Evolutionary conservation across 805 yeast species (phyloP).

Genomic region (Saccharomycopsis sp.): DNA sequence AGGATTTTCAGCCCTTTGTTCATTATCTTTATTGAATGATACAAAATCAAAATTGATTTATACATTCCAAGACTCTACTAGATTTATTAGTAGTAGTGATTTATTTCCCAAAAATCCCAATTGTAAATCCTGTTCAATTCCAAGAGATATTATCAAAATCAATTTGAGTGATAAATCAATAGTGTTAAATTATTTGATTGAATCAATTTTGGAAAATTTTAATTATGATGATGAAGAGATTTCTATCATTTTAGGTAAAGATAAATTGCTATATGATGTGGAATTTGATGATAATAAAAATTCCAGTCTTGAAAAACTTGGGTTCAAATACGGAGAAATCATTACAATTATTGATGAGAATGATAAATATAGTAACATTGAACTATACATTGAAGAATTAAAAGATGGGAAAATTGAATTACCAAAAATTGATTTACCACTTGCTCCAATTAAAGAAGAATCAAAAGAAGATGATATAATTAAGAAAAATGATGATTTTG

Average conservation of each 20-base stretch:
- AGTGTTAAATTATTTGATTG: conserved; percentile 44
- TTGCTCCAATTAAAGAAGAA: not conserved
- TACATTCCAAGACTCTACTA: conserved; percentile 44
- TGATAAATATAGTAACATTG: conserved; percentile 52
- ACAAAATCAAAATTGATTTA: conserved; percentile 39
- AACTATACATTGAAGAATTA: conserved; percentile 38
- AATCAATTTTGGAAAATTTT: conserved; percentile 36
- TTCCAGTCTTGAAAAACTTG: conserved; percentile 38
- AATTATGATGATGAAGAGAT: conserved; percentile 43
- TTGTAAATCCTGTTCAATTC: conserved; percentile 60
- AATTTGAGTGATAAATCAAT: conserved; percentile 20
- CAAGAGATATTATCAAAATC: conserved; percentile 39
- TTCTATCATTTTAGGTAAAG: conserved; percentile 47
- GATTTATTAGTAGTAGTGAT: conserved; percentile 54
- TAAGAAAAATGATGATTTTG: not conserved
- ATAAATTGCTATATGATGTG: conserved; percentile 63
- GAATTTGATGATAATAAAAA: conserved; percentile 77
- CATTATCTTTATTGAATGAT: conserved; percentile 33
- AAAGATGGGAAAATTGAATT: not conserved
- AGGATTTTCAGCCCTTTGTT: conserved; percentile 72
- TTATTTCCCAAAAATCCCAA: conserved; percentile 51
- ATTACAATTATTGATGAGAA: conserved; percentile 73
- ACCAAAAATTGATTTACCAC: conserved; percentile 10
- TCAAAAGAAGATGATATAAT: not conserved
- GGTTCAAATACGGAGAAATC: conserved; percentile 49